Base-by-base conservation (phyloP, 805 yeast species). In the Candida tallmaniae region DNA sequence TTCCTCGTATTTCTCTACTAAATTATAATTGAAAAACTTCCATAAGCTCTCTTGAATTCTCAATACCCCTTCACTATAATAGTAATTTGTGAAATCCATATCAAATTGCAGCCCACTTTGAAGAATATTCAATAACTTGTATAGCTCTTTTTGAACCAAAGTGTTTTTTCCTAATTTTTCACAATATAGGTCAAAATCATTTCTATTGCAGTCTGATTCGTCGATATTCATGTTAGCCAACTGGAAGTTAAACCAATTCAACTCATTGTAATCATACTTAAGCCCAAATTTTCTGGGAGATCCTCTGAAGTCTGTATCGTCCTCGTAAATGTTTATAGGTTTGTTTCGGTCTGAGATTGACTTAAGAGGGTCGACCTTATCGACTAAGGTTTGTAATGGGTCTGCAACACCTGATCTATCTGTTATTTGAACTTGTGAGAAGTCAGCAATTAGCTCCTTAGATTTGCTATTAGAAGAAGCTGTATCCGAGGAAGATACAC, bases 171-270 rank as follows among this genome's bases (percentile, higher is more conserved):
- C 39, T 8, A 43, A 17, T 20, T 29, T 27, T 10, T 19, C 28
- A 16, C 34, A 26, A 12, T 36, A 32, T 9, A 16, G 5, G 13
- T 35, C 38, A 17, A 38, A 43, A 10, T 38, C 41, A 8, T 11
- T 29, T 16, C 13, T 30, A 19, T 29, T 35, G 11, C 35, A 13
- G 10, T 31, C 38, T 5, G 12, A n/a, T 14, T 32, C 27, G 3
- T 27, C 31, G 13, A 28, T 22, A 9, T 33, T 22, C 3, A 30
- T 8, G 15, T 31, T 58, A 6, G 62, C 62, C 17, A 55, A 46
- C 50, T 54, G 68, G 40, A 52, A 63, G 48, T 54, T 64, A 44
- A 62, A 60, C 65, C 73, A 66, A 32, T 66, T 59, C 22, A 55
- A 40, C 4, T 58, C 59, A 4, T 60, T 40, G 31, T 61, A 51